phyloP scores from a whole-genome alignment of 768 basidiomycete genomes.

The Leccinum olivaceopallidum region DNA sequence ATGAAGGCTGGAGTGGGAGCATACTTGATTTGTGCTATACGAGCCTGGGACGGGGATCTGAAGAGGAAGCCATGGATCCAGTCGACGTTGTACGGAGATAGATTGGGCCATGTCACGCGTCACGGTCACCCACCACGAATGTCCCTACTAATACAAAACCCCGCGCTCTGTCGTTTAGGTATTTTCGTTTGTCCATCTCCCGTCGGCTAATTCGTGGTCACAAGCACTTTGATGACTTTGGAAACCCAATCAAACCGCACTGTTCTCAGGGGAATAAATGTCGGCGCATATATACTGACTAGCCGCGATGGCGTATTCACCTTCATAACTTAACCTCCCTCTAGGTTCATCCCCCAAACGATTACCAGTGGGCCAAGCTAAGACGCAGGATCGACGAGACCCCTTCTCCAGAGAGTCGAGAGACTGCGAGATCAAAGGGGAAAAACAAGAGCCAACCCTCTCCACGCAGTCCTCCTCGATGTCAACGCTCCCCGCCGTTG shows the following conservation, averaged over 20 bases:
- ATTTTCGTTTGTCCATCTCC: slow-evolving; percentile 6
- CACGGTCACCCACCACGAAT: slow-evolving; percentile 23
- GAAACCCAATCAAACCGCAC: slow-evolving; percentile 40
- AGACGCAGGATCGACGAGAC: slow-evolving; percentile 19
- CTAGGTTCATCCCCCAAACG: slow-evolving; percentile 50
- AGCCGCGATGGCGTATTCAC: slow-evolving; percentile 8
- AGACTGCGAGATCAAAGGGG: slow-evolving; percentile 22
- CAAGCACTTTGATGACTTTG: slow-evolving; percentile 51
- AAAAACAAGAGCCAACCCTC: slow-evolving; percentile 23
- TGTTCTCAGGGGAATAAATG: slow-evolving; percentile 51
- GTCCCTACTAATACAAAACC: slow-evolving; percentile 41
- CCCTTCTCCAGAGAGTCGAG: slow-evolving; percentile 24
- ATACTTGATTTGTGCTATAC: slow-evolving; percentile 23
- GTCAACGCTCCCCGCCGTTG: slow-evolving; percentile 36
- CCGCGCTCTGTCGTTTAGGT: slow-evolving; percentile 47
- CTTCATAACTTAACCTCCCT: slow-evolving; percentile 8
- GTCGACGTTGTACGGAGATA: not conserved
- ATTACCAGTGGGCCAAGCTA: slow-evolving; percentile 41
- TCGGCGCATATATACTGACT: slow-evolving; percentile 40
- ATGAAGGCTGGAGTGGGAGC: slow-evolving; percentile 22
- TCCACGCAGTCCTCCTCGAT: slow-evolving; percentile 20
- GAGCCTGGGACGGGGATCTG: slow-evolving; percentile 11
- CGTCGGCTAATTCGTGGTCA: slow-evolving; percentile 16
- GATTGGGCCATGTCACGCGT: slow-evolving; percentile 13
- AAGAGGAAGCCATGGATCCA: slow-evolving; percentile 24